Evolutionary conservation across 148 eudicot genomes (phyloP).

Genomic region (Vaccinium vitisidaea): DNA sequence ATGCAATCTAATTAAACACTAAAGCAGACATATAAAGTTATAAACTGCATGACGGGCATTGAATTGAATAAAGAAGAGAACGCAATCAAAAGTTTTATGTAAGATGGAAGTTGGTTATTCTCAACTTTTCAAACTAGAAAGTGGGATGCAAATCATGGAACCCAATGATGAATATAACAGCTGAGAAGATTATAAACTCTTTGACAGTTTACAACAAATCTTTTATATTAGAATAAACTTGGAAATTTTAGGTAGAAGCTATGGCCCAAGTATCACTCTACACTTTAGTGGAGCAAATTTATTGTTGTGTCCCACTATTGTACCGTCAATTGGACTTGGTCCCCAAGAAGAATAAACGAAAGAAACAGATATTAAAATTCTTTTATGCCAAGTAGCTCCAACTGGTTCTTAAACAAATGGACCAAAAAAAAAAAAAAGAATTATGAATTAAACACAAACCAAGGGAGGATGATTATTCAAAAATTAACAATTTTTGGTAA

Average conservation of each 20-base stretch:
- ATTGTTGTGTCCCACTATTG: background rate
- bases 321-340: background rate
- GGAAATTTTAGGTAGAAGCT: background rate
- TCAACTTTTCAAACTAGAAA: background rate
- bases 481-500: background rate
- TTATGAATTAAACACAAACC: background rate
- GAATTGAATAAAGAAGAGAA: background rate
- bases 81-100: background rate
- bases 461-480: background rate
- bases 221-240: background rate
- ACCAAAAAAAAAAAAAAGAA: background rate
- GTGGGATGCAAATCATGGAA: background rate
- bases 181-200: background rate
- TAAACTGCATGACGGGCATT: background rate
- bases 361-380: background rate
- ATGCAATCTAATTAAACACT: background rate
- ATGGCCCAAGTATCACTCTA: background rate
- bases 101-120: background rate
- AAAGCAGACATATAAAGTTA: background rate
- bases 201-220: background rate
- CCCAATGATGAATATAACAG: background rate
- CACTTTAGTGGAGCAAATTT: background rate
- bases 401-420: background rate
- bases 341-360: background rate
- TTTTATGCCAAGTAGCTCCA: background rate